Percentiles rank a stretch among this genome's conserved stretches.
These are phyloP conservation scores for Kodamaea kaohsiungensis DNA, from an alignment of 805 yeast species.

Conservation along the genomic window DNA sequence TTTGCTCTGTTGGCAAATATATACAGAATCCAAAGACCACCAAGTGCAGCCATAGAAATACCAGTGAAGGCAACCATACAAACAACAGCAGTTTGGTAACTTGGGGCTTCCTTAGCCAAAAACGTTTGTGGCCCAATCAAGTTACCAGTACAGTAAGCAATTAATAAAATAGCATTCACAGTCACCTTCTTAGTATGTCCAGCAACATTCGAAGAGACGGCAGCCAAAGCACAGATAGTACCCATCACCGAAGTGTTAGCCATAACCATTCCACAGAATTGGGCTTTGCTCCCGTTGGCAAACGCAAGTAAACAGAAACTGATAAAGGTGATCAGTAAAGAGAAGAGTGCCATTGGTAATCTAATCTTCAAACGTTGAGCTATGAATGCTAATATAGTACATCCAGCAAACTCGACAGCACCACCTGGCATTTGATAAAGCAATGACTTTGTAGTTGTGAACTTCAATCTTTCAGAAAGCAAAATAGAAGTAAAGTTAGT, in stretches of 20 bases:
- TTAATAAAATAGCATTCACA: constrained; percentile 44
- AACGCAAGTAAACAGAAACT: constrained; percentile 45
- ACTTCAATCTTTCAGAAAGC: constrained; percentile 27
- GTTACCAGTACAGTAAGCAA: constrained; percentile 57
- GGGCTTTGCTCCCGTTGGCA: constrained; percentile 26
- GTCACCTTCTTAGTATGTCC: constrained; percentile 60
- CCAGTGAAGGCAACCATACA: constrained; percentile 39
- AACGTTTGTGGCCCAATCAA: constrained; percentile 57
- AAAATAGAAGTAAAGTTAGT: constrained; percentile 38
- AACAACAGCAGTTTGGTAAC: constrained; percentile 41
- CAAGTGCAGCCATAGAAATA: constrained; percentile 27
- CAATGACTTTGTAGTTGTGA: constrained; percentile 34
- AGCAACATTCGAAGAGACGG: constrained; percentile 49
- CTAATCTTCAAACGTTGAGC: constrained; percentile 28
- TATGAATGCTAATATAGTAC: constrained; percentile 29
- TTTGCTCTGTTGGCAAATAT: constrained; percentile 29
- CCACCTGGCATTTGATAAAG: constrained; percentile 50
- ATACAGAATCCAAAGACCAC: constrained; percentile 28
- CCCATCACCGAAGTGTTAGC: constrained; percentile 32
- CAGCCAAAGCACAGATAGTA: constrained; percentile 31
- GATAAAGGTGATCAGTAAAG: constrained; percentile 21
- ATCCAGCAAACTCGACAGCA: constrained; percentile 45
- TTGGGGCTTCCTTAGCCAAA: constrained; percentile 43
- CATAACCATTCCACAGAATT: constrained; percentile 32
- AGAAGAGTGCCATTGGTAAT: constrained; percentile 26